Percentiles rank a stretch among this genome's conserved stretches.
Conservation (phyloP, 129 eudicot species). For the Glebionis coronaria region DNA sequence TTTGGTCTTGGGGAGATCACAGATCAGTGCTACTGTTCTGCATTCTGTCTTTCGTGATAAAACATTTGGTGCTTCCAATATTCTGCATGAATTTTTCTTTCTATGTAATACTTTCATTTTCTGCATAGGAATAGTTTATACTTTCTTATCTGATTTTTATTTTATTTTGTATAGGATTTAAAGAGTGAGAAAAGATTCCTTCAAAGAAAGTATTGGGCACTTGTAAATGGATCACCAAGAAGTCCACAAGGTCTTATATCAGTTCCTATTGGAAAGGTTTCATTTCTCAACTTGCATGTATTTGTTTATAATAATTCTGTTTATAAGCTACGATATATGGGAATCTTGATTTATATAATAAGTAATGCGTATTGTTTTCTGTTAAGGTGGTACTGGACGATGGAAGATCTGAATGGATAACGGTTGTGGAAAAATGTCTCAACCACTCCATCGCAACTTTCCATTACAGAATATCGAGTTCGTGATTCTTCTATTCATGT, state of each 20-base stretch:
- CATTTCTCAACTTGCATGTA: neutral
- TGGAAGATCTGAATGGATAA: conserved; percentile 86
- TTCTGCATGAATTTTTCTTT: conserved; percentile 41
- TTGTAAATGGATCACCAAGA: conserved; percentile 91
- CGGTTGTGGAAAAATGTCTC: conserved; percentile 51
- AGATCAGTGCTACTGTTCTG: conserved; percentile 67
- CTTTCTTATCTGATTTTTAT: neutral
- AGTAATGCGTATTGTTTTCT: neutral
- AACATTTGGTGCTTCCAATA: conserved; percentile 55
- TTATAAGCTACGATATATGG: neutral
- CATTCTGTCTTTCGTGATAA: conserved; percentile 93
- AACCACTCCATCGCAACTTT: conserved; percentile 57
- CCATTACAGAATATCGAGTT: conserved; percentile 85
- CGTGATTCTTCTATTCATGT: conserved; percentile 62
- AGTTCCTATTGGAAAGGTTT: conserved; percentile 76
- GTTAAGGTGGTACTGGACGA: conserved; percentile 83
- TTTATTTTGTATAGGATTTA: conserved; percentile 35
- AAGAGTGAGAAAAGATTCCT: conserved; percentile 46
- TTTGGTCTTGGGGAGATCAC: conserved; percentile 95
- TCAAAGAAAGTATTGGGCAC: conserved; percentile 90
- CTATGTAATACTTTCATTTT: neutral
- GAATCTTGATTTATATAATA: neutral
- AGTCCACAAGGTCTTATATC: conserved; percentile 66
- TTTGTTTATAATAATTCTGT: neutral
- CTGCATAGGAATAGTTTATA: too few relatives aligned